These are phyloP conservation scores for Xylaria venustula DNA, from an alignment of 495 filamentous ascomycete species.

Conservation along the genomic window DNA sequence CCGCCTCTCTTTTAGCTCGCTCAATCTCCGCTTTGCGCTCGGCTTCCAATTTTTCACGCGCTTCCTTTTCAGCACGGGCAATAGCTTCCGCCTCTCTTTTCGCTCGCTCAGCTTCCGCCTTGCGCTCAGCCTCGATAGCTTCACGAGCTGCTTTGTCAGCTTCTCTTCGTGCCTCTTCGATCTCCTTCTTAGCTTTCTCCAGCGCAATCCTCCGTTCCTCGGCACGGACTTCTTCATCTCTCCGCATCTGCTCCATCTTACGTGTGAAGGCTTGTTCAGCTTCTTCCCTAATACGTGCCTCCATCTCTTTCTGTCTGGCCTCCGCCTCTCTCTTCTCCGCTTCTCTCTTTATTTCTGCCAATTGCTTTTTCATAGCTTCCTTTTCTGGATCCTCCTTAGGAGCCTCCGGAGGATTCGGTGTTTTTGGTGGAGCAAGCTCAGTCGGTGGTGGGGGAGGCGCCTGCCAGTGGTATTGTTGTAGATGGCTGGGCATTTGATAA, in stretches of 20 bases:
- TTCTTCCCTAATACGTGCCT: conserved; percentile 45
- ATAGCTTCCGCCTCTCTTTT: conserved; percentile 27
- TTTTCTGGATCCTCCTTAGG: conserved; percentile 46
- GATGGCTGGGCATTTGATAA: conserved; percentile 33
- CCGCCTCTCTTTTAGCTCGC: conserved; percentile 22
- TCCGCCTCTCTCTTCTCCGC: conserved; percentile 35
- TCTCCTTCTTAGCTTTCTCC: conserved; percentile 35
- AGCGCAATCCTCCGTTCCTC: conserved; percentile 30
- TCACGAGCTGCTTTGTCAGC: conserved; percentile 44
- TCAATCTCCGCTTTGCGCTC: conserved; percentile 38
- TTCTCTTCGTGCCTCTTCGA: conserved; percentile 41
- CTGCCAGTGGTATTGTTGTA: conserved; percentile 40
- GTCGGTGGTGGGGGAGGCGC: conserved; percentile 48
- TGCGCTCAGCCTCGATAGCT: conserved; percentile 37
- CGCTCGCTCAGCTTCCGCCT: conserved; percentile 30
- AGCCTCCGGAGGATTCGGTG: conserved; percentile 33
- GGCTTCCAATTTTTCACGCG: conserved; percentile 34
- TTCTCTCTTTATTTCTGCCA: conserved; percentile 37
- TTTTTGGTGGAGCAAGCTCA: conserved; percentile 33
- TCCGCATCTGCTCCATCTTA: conserved; percentile 41
- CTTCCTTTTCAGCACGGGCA: conserved; percentile 36
- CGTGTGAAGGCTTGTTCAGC: conserved; percentile 35
- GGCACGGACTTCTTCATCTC: conserved; percentile 29
- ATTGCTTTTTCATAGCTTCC: conserved; percentile 39
- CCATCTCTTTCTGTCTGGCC: conserved; percentile 42